These are phyloP conservation scores for Ceratocystis eucalypticola DNA, from an alignment of 2,329 filamentous ascomycete species.

Conservation along the genomic window DNA sequence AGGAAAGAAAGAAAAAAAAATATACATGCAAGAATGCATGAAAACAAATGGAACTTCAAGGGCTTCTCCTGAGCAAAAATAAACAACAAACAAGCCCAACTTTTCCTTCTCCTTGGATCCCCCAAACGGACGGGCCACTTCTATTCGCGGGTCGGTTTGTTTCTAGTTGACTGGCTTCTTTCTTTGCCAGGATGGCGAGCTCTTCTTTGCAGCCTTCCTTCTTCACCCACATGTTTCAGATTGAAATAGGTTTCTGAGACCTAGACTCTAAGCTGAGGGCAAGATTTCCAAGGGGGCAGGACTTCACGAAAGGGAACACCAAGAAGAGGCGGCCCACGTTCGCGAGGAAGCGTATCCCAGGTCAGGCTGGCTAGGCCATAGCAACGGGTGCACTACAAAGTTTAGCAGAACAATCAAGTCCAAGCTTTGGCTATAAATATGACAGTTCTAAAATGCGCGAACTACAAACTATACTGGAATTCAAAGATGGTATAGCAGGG, in stretches of 20 bases:
- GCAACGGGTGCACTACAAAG: not conserved
- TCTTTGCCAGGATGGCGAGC: not conserved
- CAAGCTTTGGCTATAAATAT: not conserved
- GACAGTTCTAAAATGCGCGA: not conserved
- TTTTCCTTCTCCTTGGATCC: not conserved
- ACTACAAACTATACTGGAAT: not conserved
- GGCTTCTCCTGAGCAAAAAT: not conserved
- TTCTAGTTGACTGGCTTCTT: not conserved
- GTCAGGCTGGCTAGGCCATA: not conserved
- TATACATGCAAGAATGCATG: not conserved
- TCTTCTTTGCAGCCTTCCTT: not conserved
- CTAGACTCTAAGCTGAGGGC: not conserved
- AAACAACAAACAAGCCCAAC: not conserved
- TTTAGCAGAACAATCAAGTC: not conserved
- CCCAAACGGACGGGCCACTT: slow-evolving; percentile 2
- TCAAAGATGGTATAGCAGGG: slow-evolving; percentile 1
- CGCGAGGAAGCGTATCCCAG: too few species aligned
- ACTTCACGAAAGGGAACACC: not conserved
- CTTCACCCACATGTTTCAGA: slow-evolving; percentile 5
- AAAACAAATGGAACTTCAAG: not conserved
- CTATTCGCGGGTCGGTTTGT: not conserved
- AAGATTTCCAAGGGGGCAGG: not conserved
- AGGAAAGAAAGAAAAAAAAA: not conserved
- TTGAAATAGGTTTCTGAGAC: slow-evolving; percentile 7
- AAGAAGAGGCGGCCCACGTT: too few species aligned